Evolutionary conservation across 2,329 filamentous ascomycete species (phyloP).

Genomic region (Aspergillus alliaceus): DNA sequence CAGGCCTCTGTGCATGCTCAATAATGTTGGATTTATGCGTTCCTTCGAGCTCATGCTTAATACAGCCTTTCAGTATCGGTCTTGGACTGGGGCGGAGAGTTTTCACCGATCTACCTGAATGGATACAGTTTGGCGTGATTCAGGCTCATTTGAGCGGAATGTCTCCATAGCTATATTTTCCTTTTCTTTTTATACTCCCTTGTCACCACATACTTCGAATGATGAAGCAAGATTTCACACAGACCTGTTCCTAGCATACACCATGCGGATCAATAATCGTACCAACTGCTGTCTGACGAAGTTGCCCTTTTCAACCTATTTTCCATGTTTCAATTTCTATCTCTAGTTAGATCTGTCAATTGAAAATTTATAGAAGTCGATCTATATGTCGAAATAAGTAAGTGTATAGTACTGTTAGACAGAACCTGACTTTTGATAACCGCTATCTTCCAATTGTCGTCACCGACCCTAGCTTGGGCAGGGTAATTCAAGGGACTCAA

Average conservation of each 20-base stretch:
- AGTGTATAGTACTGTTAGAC: too few relatives aligned
- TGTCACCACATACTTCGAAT: constrained; percentile 31
- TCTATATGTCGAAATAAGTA: too few relatives aligned
- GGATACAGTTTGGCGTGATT: too few relatives aligned
- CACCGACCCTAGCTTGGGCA: too few relatives aligned
- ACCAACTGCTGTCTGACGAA: constrained; percentile 51
- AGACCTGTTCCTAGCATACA: constrained; percentile 66
- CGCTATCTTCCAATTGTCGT: too few relatives aligned
- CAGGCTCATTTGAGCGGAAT: too few relatives aligned
- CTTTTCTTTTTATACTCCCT: background rate
- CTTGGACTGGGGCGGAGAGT: background rate
- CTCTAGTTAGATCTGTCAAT: too few relatives aligned
- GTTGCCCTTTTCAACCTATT: constrained; percentile 16
- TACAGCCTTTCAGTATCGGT: background rate
- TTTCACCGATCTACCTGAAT: too few relatives aligned
- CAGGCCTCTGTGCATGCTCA: background rate
- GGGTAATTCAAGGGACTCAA: too few relatives aligned
- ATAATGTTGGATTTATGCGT: background rate
- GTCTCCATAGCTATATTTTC: constrained; percentile 11
- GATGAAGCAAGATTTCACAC: constrained; percentile 60
- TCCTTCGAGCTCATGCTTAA: background rate
- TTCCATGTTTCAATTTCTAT: background rate
- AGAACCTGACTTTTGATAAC: too few relatives aligned
- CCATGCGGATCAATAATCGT: constrained; percentile 50
- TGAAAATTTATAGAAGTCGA: too few relatives aligned